Conservation (phyloP, 2,329 filamentous ascomycete species). For the Fusarium sp. region DNA sequence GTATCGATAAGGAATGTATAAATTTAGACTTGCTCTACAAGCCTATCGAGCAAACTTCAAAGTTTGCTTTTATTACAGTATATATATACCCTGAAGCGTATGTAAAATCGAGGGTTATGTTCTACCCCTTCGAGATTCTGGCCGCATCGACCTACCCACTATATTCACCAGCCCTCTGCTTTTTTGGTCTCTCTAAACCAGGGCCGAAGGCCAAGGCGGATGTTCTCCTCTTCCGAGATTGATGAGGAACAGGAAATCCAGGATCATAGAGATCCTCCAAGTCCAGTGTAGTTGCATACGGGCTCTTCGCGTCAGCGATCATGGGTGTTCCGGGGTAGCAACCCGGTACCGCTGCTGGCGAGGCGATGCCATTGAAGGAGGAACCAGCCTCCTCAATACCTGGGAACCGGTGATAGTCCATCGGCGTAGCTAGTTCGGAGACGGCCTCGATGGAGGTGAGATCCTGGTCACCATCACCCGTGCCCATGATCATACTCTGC, state of each 20-base stretch:
- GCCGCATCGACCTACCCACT: too few relatives aligned
- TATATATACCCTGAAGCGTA: too few relatives aligned
- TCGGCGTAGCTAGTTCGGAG: slow-evolving; percentile 61
- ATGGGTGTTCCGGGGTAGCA: slow-evolving; percentile 50
- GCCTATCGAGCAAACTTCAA: too few relatives aligned
- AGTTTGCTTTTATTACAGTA: too few relatives aligned
- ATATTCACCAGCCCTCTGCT: slow-evolving; percentile 29
- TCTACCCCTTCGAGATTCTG: too few relatives aligned
- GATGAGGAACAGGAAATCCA: slow-evolving; percentile 20
- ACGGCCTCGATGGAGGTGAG: slow-evolving; percentile 56
- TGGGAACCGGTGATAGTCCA: slow-evolving; percentile 53
- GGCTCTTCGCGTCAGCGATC: slow-evolving; percentile 56
- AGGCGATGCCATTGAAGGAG: slow-evolving; percentile 52
- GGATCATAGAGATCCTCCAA: slow-evolving; percentile 53
- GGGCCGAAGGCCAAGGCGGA: slow-evolving; percentile 4
- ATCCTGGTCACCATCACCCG: slow-evolving; percentile 57
- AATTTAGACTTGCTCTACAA: too few relatives aligned
- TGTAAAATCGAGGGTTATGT: too few relatives aligned
- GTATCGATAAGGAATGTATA: too few relatives aligned
- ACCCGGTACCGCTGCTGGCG: slow-evolving; percentile 36
- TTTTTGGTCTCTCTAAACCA: slow-evolving; percentile 35
- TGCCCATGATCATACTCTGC: slow-evolving; percentile 59
- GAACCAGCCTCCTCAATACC: slow-evolving; percentile 55
- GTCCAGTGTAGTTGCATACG: slow-evolving; percentile 56
- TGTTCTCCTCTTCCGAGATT: slow-evolving; percentile 37